Percentiles rank a stretch among this genome's conserved stretches.
Evolutionary conservation across 805 yeast species (phyloP).

Genomic region (Saccharomycopsis olivae): DNA sequence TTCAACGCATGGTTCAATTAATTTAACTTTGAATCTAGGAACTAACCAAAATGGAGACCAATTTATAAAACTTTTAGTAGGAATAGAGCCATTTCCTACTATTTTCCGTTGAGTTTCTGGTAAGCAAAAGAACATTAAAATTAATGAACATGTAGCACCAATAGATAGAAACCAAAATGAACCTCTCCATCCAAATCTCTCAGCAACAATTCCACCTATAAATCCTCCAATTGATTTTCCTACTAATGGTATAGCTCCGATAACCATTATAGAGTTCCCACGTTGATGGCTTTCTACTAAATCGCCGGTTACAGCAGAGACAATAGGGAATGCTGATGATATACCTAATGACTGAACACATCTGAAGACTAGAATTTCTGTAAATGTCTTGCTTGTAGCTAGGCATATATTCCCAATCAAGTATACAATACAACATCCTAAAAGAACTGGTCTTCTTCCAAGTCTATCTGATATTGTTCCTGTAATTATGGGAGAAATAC

Average conservation of each 20-base stretch:
- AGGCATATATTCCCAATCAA: constrained; percentile 57
- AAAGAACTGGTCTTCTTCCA: constrained; percentile 60
- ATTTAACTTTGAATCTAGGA: constrained; percentile 22
- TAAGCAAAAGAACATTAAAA: constrained; percentile 29
- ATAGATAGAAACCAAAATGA: constrained; percentile 65
- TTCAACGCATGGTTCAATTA: constrained; percentile 24
- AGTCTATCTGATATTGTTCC: constrained; percentile 49
- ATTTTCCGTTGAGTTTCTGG: constrained; percentile 59
- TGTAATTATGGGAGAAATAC: constrained; percentile 43
- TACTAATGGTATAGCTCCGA: constrained; percentile 50
- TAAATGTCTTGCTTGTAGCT: constrained; percentile 45
- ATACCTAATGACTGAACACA: constrained; percentile 68
- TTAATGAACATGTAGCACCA: constrained; percentile 39
- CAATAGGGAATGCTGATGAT: constrained; percentile 63
- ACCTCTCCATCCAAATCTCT: constrained; percentile 54
- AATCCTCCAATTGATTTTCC: constrained; percentile 77
- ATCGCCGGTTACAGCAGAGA: constrained; percentile 57
- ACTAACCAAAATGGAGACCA: constrained; percentile 34
- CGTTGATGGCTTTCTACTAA: constrained; percentile 51
- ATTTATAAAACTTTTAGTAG: constrained; percentile 33
- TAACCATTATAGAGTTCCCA: constrained; percentile 62
- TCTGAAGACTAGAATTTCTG: constrained; percentile 52
- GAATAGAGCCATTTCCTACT: constrained; percentile 65
- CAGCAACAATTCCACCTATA: constrained; percentile 45
- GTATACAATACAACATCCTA: constrained; percentile 44